Percentiles rank a stretch among this genome's conserved stretches.
Evolutionary conservation across 2,329 filamentous ascomycete species (phyloP).

Genomic region (Verticillium nonalfalfae): DNA sequence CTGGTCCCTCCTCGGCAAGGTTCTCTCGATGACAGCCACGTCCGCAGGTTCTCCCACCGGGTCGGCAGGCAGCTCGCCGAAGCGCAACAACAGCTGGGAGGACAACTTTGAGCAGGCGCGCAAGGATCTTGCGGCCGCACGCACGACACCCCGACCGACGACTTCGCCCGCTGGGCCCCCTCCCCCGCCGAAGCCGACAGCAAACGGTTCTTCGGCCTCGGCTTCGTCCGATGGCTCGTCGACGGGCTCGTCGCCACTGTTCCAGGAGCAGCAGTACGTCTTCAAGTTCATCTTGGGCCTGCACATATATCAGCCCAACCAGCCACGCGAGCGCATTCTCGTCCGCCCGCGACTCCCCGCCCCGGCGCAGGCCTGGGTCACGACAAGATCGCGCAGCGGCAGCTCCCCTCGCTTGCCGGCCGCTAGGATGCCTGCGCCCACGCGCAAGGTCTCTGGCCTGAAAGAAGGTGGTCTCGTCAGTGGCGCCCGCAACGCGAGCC

Average conservation of each 20-base stretch:
- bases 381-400: constrained; percentile 28
- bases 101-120: constrained; percentile 45
- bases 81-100: constrained; percentile 22
- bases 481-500: constrained; percentile 43
- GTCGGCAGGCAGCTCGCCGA: constrained; percentile 2
- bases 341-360: constrained; percentile 62
- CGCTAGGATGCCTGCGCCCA: constrained; percentile 32
- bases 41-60: constrained; percentile 18
- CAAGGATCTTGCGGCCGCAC: constrained; percentile 38
- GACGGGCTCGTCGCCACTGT: constrained; percentile 47
- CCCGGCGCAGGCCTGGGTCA: constrained; percentile 61
- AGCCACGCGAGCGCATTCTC: constrained; percentile 56
- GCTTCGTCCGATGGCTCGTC: constrained; percentile 45
- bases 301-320: constrained; percentile 45
- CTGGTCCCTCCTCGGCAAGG: constrained; percentile 59
- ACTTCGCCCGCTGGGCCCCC: constrained; percentile 15
- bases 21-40: constrained; percentile 35
- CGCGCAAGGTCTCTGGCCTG: constrained; percentile 41
- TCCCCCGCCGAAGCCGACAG: constrained; percentile 28
- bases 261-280: constrained; percentile 51
- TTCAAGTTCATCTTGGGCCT: constrained; percentile 73
- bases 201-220: constrained; percentile 12
- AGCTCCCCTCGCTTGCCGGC: constrained; percentile 28
- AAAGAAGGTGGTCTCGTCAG: constrained; percentile 38
- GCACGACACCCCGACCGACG: neutral